Base-by-base conservation (phyloP, 805 yeast species). In the Saccharomyces eubayanus region DNA sequence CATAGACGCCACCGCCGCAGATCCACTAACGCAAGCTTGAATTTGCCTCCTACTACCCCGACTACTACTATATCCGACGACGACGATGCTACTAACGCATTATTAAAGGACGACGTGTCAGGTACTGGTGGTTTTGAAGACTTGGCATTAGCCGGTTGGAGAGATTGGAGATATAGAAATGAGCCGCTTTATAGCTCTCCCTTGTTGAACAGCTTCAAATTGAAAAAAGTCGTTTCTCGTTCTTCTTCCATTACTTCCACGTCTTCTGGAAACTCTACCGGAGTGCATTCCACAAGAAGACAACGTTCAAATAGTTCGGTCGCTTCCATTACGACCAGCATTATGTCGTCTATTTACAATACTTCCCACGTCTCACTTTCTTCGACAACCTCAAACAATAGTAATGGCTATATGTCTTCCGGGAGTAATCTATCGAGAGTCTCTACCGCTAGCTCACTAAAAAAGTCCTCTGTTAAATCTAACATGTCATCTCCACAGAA, bases 101-200 rank as follows among this genome's bases (percentile, higher is more conserved):
- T 5, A 36, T 6, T 36, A 10, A 36, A 16, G 20, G 43, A 36
- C 24, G 43, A 36, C 10, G 24, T 12, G 16, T 16, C 43, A 36
- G 20, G 16, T 36, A 16, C 10, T 9, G 12, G 43, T 6, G 43
- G 16, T 6, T 8, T 36, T 11, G 52, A 55, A 9, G 65, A 62
- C 20, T 28, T 63, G 46, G 78, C 83, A 1, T 69, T 79, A 50
- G 96, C 96, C 0, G 85, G 92, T 9, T 89, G 97, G 97, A 77
- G 96, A 65, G 96, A 89, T 67, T 89, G 96, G 96, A 85, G 88
- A 62, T 84, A 78, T 62, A 77, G 88, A 57, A 79, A 78, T 51
- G 90, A 85, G 68, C 88, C 92, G 1, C 66, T 87, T 36, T 85
- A 84, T 63, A 74, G 78, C 1, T 66, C 75, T 3, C 60, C 69